Conservation (phyloP, 2,329 filamentous ascomycete species). For the Pseudofabraea citricarpa region DNA sequence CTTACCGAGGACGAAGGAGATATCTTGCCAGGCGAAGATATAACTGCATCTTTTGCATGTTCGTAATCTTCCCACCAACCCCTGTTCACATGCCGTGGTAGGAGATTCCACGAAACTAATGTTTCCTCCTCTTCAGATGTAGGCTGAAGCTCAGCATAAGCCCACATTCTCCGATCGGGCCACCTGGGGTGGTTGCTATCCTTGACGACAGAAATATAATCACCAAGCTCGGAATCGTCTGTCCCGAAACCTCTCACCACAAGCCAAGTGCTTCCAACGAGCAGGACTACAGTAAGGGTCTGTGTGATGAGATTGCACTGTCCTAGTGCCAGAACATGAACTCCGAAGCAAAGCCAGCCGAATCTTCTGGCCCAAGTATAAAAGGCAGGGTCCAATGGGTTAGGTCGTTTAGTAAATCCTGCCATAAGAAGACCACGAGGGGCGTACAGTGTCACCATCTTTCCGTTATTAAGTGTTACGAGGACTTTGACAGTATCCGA, state of each 20-base stretch:
- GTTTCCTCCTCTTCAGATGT: not conserved
- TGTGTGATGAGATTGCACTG: conserved; percentile 4
- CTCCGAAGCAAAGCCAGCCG: not conserved
- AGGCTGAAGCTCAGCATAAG: not conserved
- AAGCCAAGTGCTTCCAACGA: conserved; percentile 29
- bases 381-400: not conserved
- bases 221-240: not conserved
- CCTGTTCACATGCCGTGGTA: not conserved
- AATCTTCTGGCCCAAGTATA: not conserved
- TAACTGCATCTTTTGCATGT: too few relatives aligned
- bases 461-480: not conserved
- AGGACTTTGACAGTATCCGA: conserved; percentile 1
- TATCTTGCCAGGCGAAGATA: too few relatives aligned
- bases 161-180: not conserved
- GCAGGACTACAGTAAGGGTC: conserved; percentile 3
- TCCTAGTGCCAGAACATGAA: conserved; percentile 4
- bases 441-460: conserved; percentile 1
- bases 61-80: not conserved
- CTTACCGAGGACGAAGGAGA: too few relatives aligned
- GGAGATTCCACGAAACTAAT: not conserved
- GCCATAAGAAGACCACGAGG: not conserved
- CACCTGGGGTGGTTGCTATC: too few relatives aligned
- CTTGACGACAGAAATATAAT: not conserved
- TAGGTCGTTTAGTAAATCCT: not conserved
- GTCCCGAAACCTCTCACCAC: not conserved